Evolutionary conservation across 495 filamentous ascomycete genomes (phyloP).

Genomic region (Massariosphaeria phaeospora): DNA sequence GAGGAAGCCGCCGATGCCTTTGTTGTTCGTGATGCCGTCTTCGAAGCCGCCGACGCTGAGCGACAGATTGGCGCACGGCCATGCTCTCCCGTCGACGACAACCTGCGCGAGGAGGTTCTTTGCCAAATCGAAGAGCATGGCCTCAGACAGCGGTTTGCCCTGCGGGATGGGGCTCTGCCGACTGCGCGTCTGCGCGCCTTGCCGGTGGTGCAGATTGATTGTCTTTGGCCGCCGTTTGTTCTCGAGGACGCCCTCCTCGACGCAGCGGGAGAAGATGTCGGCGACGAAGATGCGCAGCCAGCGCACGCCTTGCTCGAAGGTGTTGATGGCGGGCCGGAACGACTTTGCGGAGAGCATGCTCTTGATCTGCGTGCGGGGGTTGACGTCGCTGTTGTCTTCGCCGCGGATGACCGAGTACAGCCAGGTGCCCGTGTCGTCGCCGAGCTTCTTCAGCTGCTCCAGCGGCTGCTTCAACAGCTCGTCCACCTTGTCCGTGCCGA

Average conservation of each 20-base stretch:
- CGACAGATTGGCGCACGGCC: conserved; percentile 83
- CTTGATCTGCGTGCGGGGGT: conserved; percentile 86
- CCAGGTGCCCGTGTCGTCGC: conserved; percentile 84
- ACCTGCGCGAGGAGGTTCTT: conserved; percentile 72
- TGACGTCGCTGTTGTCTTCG: conserved; percentile 82
- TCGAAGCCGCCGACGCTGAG: conserved; percentile 86
- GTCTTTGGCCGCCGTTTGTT: conserved; percentile 81
- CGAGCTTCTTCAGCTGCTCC: conserved; percentile 72
- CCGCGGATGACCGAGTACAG: conserved; percentile 82
- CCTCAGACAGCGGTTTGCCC: conserved; percentile 67
- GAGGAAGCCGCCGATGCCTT: conserved; percentile 79
- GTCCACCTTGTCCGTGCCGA: conserved; percentile 73
- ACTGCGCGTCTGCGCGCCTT: conserved; percentile 64
- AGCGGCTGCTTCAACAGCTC: conserved; percentile 69
- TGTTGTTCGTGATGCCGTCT: conserved; percentile 75
- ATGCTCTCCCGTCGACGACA: conserved; percentile 67
- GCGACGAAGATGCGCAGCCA: conserved; percentile 92
- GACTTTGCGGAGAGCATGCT: conserved; percentile 98
- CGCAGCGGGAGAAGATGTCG: conserved; percentile 83
- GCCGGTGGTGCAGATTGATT: conserved; percentile 74
- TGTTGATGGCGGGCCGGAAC: conserved; percentile 79
- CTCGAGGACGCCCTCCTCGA: conserved; percentile 88
- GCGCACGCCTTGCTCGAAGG: conserved; percentile 69
- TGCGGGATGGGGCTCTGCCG: conserved; percentile 70
- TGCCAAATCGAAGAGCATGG: conserved; percentile 68